Evolutionary conservation across 2,329 filamentous ascomycete species (phyloP), one percentile per base, ranked within the genome.

Genomic region (Paracoccidioides lutzii): DNA sequence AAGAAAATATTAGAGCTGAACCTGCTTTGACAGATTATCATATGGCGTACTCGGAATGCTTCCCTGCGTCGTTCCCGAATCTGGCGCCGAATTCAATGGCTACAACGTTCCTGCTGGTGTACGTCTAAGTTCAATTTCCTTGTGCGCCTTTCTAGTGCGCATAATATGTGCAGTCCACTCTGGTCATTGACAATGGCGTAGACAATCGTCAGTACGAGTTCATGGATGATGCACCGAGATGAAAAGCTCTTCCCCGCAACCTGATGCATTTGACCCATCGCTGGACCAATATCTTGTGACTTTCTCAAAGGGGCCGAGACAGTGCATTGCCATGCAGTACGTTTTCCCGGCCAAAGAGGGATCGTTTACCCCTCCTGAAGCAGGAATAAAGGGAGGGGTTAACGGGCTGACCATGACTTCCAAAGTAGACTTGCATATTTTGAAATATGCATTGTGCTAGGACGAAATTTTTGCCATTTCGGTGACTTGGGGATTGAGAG

Each of bases 11-110:
- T 32, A 46, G 28, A n/a, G 32, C 14, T 10, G 9, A 32, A 14
- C 32, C 15, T 1, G 12, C 6, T 5, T 10, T 6, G 1, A 14
- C 28, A 64, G 63, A 6, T 37, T 70, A 3, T 69, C 67, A 4
- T 69, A 63, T 55, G 68, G 66, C 30, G 65, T 69, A 33, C 54
- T 61, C 30, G 66, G 66, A 4, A 63, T 66, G 9, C 64, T 73
- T 28, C 66, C 68, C 12, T 62, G 69, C 22, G 64, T 69, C 4
- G 66, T 70, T 4, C 69, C 69, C 2, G 54, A 63, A 5, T 15
- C 57, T 37, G 69, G 67, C 6, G 65, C 59, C 30, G 62, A 64
- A 54, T 69, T 68, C 51, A 63, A 67, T 53, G 65, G 63, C 41
- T 63, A 68, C 55, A 62, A 63, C 56, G 60, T 71, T 7, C 66